Evolutionary conservation across 2,329 filamentous ascomycete species (phyloP).

Genomic region (Alternaria sp.): DNA sequence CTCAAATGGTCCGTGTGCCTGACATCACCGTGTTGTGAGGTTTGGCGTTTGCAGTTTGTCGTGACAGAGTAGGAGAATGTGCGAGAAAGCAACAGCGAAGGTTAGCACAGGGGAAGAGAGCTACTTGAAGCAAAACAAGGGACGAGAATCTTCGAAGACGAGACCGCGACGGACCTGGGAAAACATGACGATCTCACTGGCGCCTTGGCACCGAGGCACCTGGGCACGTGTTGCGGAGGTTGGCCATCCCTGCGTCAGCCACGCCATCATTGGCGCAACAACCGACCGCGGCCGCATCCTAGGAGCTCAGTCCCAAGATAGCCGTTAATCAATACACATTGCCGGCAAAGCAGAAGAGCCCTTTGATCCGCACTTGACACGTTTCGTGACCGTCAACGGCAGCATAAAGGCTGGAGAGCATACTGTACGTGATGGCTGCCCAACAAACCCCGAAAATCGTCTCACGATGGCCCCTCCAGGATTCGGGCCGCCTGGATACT

Average conservation of each 20-base stretch:
- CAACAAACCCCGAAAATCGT: conserved; percentile 6
- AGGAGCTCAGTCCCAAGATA: conserved; percentile 7
- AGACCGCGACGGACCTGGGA: conserved; percentile 2
- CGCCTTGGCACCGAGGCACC: conserved; percentile 15
- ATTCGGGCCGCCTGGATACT: conserved; percentile 29
- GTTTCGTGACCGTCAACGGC: conserved; percentile 20
- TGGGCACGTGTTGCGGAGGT: conserved; percentile 18
- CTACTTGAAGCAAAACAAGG: conserved; percentile 1
- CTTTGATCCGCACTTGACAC: conserved; percentile 36
- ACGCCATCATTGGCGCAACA: conserved; percentile 17
- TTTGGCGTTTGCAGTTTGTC: conserved; percentile 6
- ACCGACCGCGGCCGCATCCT: conserved; percentile 15
- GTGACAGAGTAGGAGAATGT: neutral
- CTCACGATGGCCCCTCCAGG: conserved; percentile 38
- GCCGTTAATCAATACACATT: conserved; percentile 33
- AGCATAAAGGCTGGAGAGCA: conserved; percentile 11
- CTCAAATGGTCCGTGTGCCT: conserved; percentile 38
- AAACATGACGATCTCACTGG: conserved; percentile 21
- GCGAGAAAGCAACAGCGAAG: neutral
- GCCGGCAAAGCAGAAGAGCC: conserved; percentile 25
- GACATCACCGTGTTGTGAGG: conserved; percentile 31
- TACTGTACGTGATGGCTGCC: conserved; percentile 14
- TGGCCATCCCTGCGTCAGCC: conserved; percentile 15
- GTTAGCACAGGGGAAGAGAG: neutral
- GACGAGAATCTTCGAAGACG: conserved; percentile 10